A percentile compares a stretch with the other conserved stretches of the same genome.
Conservation (phyloP, 139 green algal genomes). For the Micromonas commoda region DNA sequence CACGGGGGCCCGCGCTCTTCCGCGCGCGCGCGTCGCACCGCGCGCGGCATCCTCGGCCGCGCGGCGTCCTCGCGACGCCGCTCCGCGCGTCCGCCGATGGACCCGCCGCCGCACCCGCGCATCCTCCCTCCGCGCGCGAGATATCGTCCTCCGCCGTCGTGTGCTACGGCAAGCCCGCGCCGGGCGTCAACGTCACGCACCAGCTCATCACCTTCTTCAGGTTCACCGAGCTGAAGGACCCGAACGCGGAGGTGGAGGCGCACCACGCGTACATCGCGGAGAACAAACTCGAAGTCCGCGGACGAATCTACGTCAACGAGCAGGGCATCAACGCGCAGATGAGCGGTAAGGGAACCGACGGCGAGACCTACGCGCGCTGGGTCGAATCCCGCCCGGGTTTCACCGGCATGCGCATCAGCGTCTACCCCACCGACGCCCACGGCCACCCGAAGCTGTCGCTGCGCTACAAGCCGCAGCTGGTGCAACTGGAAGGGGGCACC, state of each 20-base stretch:
- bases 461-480: constrained; percentile 74
- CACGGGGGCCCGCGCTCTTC: no score
- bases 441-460: constrained; percentile 75
- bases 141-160: no score
- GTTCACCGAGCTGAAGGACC: background rate
- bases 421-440: constrained; percentile 46
- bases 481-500: constrained; percentile 65
- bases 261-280: constrained; percentile 11
- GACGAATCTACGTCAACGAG: constrained; percentile 89
- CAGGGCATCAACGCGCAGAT: constrained; percentile 96
- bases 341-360: constrained; percentile 54
- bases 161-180: background rate
- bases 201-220: constrained; percentile 27
- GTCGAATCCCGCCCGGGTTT: constrained; percentile 60
- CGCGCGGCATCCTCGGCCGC: no score
- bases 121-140: no score
- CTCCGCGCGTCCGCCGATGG: background rate
- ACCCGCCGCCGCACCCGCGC: no score
- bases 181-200: background rate
- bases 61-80: background rate
- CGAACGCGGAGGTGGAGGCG: constrained; percentile 14
- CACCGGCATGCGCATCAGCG: constrained; percentile 19
- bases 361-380: constrained; percentile 66
- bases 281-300: constrained; percentile 54
- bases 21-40: no score